Base-by-base conservation (phyloP, 2,329 filamentous ascomycete species). In the Aspergillus latus region DNA sequence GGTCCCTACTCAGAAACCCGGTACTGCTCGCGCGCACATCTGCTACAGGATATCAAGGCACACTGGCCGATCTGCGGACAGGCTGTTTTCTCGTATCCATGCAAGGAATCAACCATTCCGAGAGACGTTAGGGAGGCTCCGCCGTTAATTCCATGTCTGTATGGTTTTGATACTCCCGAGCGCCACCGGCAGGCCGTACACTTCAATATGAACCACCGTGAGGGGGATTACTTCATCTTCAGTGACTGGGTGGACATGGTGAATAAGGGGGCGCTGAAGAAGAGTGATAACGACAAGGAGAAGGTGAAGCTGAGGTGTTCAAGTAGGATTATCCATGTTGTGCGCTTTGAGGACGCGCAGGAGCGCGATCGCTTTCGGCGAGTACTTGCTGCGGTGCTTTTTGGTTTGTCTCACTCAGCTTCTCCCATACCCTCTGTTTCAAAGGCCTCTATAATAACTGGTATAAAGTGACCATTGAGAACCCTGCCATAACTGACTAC, bases 191-290 rank as follows among this genome's bases (percentile, higher is more conserved):
- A 74, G 53, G 68, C 70, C 1, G 51, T 74, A 15, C 65, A 64
- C 54, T 70, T 72, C 56, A 65, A 61, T 39, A 59, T 59, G 29
- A 62, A 65, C n/a, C 28, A 42, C 2, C 26, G 55, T 1, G 45
- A 50, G 34, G 72, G 68, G 6, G 72, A 74, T 36, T 74, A 74
- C 52, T 73, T 73, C 53, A 59, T 74, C n/a, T 74, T 74, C 53
- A 57, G 64, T 3, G 69, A 73, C 48, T 66, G 58, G 57, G 40
- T n/a, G 1, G 62, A 67, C 36, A 56, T 51, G 21, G 40, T 57
- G 9, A 37, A 13, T 1, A 10, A 37, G 34, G 10, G 10, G 7
- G 8, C 10, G 34, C 11, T 11, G 9, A 13, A 10, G 34, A 37
- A 37, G 34, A 5, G 5, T 5, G 34, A 37, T 13, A 37, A 13